These are phyloP conservation scores for Ascoidea rubescens DNA, from an alignment of 805 yeast genomes.

Conservation along the genomic window DNA sequence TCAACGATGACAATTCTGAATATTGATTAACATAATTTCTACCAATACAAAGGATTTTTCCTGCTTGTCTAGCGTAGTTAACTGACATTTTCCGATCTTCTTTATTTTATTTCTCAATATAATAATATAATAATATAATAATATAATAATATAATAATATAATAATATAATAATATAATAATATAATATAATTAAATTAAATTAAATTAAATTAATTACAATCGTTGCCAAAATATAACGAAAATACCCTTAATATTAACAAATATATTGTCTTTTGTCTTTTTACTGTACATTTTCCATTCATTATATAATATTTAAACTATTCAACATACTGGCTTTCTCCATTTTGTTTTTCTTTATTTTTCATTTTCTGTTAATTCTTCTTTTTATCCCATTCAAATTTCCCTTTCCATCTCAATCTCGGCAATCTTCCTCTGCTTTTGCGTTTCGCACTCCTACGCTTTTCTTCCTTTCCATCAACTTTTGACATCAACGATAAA, in stretches of 20 bases:
- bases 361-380: conserved; percentile 5
- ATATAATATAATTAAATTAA: neutral
- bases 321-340: conserved; percentile 15
- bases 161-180: neutral
- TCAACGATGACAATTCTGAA: conserved; percentile 69
- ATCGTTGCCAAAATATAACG: neutral
- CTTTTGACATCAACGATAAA: too few relatives aligned
- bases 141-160: neutral
- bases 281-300: conserved; percentile 23
- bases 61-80: conserved; percentile 43
- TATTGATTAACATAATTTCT: conserved; percentile 96
- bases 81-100: conserved; percentile 25
- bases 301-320: conserved; percentile 26
- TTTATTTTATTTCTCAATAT: neutral
- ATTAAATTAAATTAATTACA: neutral
- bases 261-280: neutral
- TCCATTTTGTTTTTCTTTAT: conserved; percentile 12
- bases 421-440: conserved; percentile 23
- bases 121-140: neutral
- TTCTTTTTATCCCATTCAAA: conserved; percentile 5
- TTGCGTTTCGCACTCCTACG: too few relatives aligned
- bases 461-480: too few relatives aligned
- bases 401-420: conserved; percentile 28
- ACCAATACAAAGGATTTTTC: conserved; percentile 87
- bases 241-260: neutral